Base-by-base conservation (phyloP, 345 rosid genomes). In the Arabidopsis arenosa region DNA sequence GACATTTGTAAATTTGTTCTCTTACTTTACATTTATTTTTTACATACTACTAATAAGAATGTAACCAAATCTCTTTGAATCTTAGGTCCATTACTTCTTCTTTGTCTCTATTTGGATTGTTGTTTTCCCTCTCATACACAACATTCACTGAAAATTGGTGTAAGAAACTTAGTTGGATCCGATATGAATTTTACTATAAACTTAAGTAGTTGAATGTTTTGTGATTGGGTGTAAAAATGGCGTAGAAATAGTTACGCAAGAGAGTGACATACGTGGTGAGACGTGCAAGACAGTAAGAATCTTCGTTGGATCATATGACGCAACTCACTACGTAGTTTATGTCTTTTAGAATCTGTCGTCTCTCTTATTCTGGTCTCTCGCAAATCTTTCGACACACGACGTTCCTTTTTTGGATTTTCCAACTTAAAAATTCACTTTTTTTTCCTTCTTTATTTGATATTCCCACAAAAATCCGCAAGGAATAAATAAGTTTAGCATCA, bases 261-360 rank as follows among this genome's bases (percentile, higher is more conserved):
- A 54, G 40, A n/a, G 51, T 57, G 66, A 11, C 47, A 66, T 5
- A 66, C 7, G 66, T 37, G 60, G 30, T 64, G 67, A 48, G 67
- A 48, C 68, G 79, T 75, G 67, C 54, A 37, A 58, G 61, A 66
- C 44, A 13, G 40, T 65, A 54, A 63, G 71, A 45, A 44, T 56
- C 41, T 48, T 28, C 8, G 44, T 65, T 65, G 58, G 59, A 35
- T 56, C 59, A 57, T 56, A 56, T 52, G 55, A 43, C 72, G 65
- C 44, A 65, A 44, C 44, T 45, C 47, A 54, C 7, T 32, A 32
- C 2, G 71, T 73, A 53, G 11, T 30, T 36, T 9, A 37, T 52
- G n/a, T 59, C 55, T 63, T 56, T 32, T 49, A 23, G 44, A 57
- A 15, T 37, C 15, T 57, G 43, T 41, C 14, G 65, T 11, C 36